Percentiles rank a stretch among this genome's conserved stretches.
These are phyloP conservation scores for Termitomyces sp. DNA, from an alignment of 768 basidiomycete genomes.

Conservation along the genomic window DNA sequence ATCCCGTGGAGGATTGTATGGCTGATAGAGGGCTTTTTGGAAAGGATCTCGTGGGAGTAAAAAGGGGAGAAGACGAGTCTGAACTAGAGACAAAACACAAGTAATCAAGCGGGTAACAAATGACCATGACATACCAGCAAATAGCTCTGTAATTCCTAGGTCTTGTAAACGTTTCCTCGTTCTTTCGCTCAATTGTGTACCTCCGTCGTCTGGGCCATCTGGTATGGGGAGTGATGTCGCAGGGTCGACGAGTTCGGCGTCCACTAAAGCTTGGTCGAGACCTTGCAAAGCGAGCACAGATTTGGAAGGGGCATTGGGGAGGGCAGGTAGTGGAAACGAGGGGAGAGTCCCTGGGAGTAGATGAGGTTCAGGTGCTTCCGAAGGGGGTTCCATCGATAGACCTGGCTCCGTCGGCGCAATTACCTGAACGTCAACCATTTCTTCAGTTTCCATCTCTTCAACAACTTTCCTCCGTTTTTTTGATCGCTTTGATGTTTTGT, in stretches of 20 bases:
- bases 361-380: conserved; percentile 22
- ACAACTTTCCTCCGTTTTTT: conserved; percentile 43
- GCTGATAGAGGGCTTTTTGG: conserved; percentile 54
- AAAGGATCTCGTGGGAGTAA: conserved; percentile 48
- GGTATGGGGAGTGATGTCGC: conserved; percentile 41
- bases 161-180: conserved; percentile 64
- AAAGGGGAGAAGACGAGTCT: conserved; percentile 83
- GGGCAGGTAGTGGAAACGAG: conserved; percentile 63
- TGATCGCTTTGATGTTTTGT: conserved; percentile 23
- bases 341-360: conserved; percentile 41
- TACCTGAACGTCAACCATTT: conserved; percentile 17
- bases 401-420: conserved; percentile 8
- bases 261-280: conserved; percentile 67
- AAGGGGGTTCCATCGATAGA: conserved; percentile 1
- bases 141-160: conserved; percentile 80
- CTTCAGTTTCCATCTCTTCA: conserved; percentile 19
- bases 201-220: conserved; percentile 34
- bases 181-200: conserved; percentile 52
- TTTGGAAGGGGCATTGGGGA: conserved; percentile 69
- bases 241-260: conserved; percentile 69
- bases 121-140: conserved; percentile 62
- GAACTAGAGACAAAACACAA: conserved; percentile 51
- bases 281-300: conserved; percentile 73
- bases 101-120: background rate
- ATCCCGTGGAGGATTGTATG: conserved; percentile 68